A percentile compares a stretch with the other conserved stretches of the same genome.
Conservation (phyloP, 2,329 filamentous ascomycete genomes). For the Alternaria sp. region DNA sequence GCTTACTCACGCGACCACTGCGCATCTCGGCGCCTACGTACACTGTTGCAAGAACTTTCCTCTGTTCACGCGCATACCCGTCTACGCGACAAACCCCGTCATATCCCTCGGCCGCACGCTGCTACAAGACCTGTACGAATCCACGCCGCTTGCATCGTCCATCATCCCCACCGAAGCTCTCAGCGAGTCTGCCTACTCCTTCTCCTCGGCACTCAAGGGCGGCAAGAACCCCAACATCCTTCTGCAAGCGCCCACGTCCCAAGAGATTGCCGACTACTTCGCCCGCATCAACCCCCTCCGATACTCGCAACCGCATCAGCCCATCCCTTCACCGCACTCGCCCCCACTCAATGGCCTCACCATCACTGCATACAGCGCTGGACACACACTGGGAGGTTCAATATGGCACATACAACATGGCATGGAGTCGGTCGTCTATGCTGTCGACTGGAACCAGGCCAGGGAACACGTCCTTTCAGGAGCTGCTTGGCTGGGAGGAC, state of each 20-base stretch:
- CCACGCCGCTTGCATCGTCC: constrained; percentile 85
- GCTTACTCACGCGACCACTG: constrained; percentile 89
- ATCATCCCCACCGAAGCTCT: constrained; percentile 79
- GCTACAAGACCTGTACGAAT: constrained; percentile 90
- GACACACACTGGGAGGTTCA: constrained; percentile 93
- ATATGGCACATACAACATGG: constrained; percentile 99
- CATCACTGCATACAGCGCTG: constrained; percentile 95
- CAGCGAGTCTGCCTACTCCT: constrained; percentile 66
- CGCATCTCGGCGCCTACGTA: constrained; percentile 91
- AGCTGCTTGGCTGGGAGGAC: constrained; percentile 90
- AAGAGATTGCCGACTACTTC: constrained; percentile 94
- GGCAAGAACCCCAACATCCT: constrained; percentile 61
- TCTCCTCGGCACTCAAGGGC: constrained; percentile 62
- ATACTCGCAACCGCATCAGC: constrained; percentile 96
- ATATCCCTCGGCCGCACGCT: constrained; percentile 92
- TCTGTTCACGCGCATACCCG: constrained; percentile 87
- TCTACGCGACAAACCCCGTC: constrained; percentile 93
- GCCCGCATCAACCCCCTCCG: constrained; percentile 90
- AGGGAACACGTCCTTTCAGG: constrained; percentile 93
- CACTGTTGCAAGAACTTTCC: constrained; percentile 98
- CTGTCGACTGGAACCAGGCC: constrained; percentile 98
- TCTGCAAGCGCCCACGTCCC: constrained; percentile 75
- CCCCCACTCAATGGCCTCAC: constrained; percentile 90
- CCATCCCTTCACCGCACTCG: constrained; percentile 84
- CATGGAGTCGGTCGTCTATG: constrained; percentile 95